A percentile compares a stretch with the other conserved stretches of the same genome.
phyloP scores from a whole-genome alignment of 345 rosid genomes.

The Lagerstroemia speciosa region DNA sequence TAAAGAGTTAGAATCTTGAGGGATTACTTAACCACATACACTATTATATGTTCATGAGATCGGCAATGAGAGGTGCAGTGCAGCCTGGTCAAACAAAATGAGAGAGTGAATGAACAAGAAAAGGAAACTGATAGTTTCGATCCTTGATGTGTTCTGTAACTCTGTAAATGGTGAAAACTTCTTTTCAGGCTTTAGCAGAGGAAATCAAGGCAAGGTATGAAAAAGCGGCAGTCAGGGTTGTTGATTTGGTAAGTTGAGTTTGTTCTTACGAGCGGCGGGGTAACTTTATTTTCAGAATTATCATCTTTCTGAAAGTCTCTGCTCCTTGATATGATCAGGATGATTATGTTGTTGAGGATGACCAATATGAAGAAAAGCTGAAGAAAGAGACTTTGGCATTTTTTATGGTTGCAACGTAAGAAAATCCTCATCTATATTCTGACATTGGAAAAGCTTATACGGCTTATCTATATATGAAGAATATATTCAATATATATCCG shows the following conservation, averaged over 20 bases:
- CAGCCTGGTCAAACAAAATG: too few relatives aligned
- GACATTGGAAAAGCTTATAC: neutral
- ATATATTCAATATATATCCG: neutral
- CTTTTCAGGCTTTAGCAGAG: constrained; percentile 41
- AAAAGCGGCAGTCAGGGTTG: constrained; percentile 60
- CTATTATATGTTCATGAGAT: too few relatives aligned
- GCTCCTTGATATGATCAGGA: constrained; percentile 37
- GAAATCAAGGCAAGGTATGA: constrained; percentile 87
- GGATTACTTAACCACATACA: too few relatives aligned
- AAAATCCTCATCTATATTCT: neutral
- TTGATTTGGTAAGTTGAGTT: constrained; percentile 62
- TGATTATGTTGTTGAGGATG: constrained; percentile 90
- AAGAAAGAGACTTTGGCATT: constrained; percentile 71
- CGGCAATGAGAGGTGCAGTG: too few relatives aligned
- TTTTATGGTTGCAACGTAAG: constrained; percentile 95
- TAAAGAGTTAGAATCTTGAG: too few relatives aligned
- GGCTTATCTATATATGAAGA: neutral
- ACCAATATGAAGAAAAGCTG: constrained; percentile 81
- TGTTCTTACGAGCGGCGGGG: neutral
- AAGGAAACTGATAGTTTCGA: too few relatives aligned
- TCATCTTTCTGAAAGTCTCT: neutral
- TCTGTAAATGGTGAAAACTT: neutral
- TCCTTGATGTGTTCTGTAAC: too few relatives aligned
- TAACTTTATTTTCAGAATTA: neutral
- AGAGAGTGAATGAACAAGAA: too few relatives aligned